phyloP scores from a whole-genome alignment of 495 filamentous ascomycete genomes.

The Aspergillus haitiensis region DNA sequence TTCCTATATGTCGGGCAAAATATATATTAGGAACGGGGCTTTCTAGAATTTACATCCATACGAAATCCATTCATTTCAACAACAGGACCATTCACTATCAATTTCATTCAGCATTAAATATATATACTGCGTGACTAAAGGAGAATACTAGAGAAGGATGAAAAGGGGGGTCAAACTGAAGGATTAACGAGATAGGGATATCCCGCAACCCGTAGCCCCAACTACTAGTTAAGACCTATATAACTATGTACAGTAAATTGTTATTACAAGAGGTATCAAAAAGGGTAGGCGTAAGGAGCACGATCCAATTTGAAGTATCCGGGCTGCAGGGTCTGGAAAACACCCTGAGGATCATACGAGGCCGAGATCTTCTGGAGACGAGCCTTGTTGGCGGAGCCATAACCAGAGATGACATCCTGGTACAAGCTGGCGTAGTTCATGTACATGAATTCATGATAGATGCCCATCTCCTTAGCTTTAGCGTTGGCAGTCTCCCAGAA shows the following conservation, averaged over 20 bases:
- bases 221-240: background rate
- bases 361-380: constrained; percentile 9
- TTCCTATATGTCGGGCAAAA: too few relatives aligned
- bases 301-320: constrained; percentile 14
- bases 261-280: background rate
- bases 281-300: constrained; percentile 8
- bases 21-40: too few relatives aligned
- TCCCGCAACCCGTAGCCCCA: too few relatives aligned
- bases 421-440: constrained; percentile 41
- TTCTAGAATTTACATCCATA: too few relatives aligned
- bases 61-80: too few relatives aligned
- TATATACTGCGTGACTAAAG: too few relatives aligned
- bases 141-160: too few relatives aligned
- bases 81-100: too few relatives aligned
- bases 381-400: constrained; percentile 13
- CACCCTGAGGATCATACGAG: constrained; percentile 12
- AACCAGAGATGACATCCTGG: constrained; percentile 17
- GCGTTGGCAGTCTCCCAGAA: constrained; percentile 26
- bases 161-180: too few relatives aligned
- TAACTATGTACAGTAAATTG: background rate
- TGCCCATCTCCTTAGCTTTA: constrained; percentile 40
- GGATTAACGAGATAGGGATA: too few relatives aligned
- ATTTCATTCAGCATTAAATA: too few relatives aligned
- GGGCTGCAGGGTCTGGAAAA: constrained; percentile 17
- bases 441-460: constrained; percentile 58